Conservation (phyloP, 2,329 filamentous ascomycete species). For the Capronia epimyces region DNA sequence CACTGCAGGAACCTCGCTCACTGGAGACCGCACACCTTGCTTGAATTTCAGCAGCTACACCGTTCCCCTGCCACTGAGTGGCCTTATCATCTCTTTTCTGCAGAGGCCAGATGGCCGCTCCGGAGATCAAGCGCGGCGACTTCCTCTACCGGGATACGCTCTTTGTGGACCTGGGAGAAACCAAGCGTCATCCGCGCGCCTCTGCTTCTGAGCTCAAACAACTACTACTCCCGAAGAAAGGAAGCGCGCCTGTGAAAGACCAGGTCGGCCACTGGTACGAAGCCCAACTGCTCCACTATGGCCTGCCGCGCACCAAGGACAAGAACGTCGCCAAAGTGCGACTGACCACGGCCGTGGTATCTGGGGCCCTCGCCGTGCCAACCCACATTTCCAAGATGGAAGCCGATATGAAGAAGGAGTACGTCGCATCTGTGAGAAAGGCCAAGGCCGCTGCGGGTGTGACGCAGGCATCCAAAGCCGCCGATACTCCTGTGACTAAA, state of each 20-base stretch:
- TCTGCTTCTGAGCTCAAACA: slow-evolving; percentile 42
- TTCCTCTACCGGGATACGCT: slow-evolving; percentile 36
- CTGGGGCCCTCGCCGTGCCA: slow-evolving; percentile 47
- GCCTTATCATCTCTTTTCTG: slow-evolving; percentile 39
- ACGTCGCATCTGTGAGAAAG: slow-evolving; percentile 39
- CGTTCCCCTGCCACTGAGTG: too few species aligned
- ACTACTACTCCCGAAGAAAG: slow-evolving; percentile 35
- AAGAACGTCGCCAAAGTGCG: slow-evolving; percentile 57
- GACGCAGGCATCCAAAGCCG: slow-evolving; percentile 4
- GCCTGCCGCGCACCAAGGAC: slow-evolving; percentile 51
- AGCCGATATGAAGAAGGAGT: slow-evolving; percentile 53
- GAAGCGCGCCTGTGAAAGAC: slow-evolving; percentile 36
- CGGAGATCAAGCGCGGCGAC: slow-evolving; percentile 16
- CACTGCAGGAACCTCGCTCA: too few species aligned
- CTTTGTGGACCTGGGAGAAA: slow-evolving; percentile 42
- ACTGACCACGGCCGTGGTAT: slow-evolving; percentile 53
- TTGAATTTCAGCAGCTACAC: too few species aligned
- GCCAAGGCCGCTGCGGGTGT: slow-evolving; percentile 31
- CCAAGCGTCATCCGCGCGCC: slow-evolving; percentile 46
- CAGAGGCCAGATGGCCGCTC: slow-evolving; percentile 7
- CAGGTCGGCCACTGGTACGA: slow-evolving; percentile 58
- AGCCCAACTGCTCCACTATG: slow-evolving; percentile 60
- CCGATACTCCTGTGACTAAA: not conserved
- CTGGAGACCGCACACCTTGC: too few species aligned
- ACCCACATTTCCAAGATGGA: slow-evolving; percentile 47